These are phyloP conservation scores for Acephala macrosclerotiorum DNA, from an alignment of 2,329 filamentous ascomycete genomes.

Conservation along the genomic window DNA sequence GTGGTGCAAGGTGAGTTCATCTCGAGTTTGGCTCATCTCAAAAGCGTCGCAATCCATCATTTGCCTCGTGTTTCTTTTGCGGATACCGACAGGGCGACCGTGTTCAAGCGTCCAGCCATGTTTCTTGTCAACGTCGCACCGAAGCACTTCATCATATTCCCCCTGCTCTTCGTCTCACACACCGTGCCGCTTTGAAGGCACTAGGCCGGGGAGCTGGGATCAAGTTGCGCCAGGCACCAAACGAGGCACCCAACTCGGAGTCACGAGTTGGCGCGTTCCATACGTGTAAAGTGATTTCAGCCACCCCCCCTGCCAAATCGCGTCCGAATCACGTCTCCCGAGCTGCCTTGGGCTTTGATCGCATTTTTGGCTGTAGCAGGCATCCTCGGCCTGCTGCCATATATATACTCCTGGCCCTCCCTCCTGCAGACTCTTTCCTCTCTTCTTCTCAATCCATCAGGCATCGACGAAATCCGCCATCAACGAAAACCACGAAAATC, in stretches of 20 bases:
- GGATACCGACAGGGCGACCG: slow-evolving; percentile 11
- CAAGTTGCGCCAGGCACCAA: background rate
- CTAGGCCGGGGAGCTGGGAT: background rate
- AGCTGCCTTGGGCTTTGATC: slow-evolving; percentile 9
- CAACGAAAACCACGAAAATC: slow-evolving; percentile 12
- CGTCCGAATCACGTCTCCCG: slow-evolving; percentile 10
- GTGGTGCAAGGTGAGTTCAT: background rate
- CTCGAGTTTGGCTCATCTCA: background rate
- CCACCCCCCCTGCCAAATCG: background rate
- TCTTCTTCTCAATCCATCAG: slow-evolving; percentile 20
- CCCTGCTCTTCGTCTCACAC: slow-evolving; percentile 16
- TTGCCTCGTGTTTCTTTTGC: slow-evolving; percentile 19
- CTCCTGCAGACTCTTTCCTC: background rate
- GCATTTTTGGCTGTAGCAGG: slow-evolving; percentile 19
- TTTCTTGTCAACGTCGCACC: slow-evolving; percentile 6
- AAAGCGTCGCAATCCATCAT: slow-evolving; percentile 1
- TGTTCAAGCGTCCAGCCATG: slow-evolving; percentile 7
- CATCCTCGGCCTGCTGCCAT: slow-evolving; percentile 24
- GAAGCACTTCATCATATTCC: slow-evolving; percentile 14
- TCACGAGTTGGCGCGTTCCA: background rate
- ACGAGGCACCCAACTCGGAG: slow-evolving; percentile 1
- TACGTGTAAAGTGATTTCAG: slow-evolving; percentile 11
- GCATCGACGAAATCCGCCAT: slow-evolving; percentile 20
- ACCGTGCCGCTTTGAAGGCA: slow-evolving; percentile 8
- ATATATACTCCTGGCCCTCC: slow-evolving; percentile 29